These are phyloP conservation scores for Daedaleopsis sinensis DNA, from an alignment of 768 basidiomycete genomes.

Conservation along the genomic window DNA sequence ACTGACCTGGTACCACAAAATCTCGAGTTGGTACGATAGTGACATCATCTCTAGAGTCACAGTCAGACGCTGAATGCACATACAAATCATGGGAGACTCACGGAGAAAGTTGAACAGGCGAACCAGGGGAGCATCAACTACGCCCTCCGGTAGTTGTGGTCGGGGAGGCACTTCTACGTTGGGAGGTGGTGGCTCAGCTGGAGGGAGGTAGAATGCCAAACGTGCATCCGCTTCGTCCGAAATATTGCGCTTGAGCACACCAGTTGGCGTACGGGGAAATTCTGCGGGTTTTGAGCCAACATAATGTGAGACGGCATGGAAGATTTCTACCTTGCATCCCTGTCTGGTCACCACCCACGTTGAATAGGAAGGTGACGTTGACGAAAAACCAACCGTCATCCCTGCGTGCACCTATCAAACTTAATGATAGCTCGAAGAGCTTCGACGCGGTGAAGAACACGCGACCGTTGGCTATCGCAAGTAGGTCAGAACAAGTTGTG, in stretches of 20 bases:
- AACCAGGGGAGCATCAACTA: conserved; percentile 81
- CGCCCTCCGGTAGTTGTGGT: conserved; percentile 58
- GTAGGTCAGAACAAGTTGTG: conserved; percentile 4
- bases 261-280: conserved; percentile 70
- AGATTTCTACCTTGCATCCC: conserved; percentile 62
- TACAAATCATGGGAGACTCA: conserved; percentile 43
- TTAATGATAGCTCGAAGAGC: conserved; percentile 75
- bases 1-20: conserved; percentile 76
- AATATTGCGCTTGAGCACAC: conserved; percentile 65
- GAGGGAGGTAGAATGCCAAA: conserved; percentile 59
- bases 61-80: conserved; percentile 3
- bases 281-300: conserved; percentile 43
- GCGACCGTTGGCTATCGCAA: conserved; percentile 67
- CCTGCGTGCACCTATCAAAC: conserved; percentile 67
- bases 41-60: conserved; percentile 78
- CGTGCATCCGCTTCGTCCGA: conserved; percentile 74
- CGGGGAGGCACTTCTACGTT: conserved; percentile 45
- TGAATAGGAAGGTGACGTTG: conserved; percentile 73
- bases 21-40: conserved; percentile 89
- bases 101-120: conserved; percentile 89
- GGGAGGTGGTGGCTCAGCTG: conserved; percentile 44
- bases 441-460: conserved; percentile 74
- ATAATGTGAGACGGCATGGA: background rate
- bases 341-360: conserved; percentile 72
- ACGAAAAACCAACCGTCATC: conserved; percentile 89